These are phyloP conservation scores for Calendula officinalis DNA, from an alignment of 129 eudicot genomes.

Conservation along the genomic window DNA sequence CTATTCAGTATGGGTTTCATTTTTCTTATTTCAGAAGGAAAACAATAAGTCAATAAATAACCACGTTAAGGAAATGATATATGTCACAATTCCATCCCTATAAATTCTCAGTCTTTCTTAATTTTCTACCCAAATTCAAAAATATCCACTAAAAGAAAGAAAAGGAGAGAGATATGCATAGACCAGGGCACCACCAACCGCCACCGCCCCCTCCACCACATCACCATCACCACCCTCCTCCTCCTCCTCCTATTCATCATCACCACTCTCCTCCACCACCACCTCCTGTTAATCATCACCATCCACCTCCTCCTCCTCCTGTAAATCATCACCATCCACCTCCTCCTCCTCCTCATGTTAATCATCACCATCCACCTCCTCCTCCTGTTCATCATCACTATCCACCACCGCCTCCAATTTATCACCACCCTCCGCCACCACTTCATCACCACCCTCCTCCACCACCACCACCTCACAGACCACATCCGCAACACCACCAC, in stretches of 20 bases:
- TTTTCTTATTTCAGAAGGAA: not conserved
- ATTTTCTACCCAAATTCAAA: not conserved
- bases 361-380: not conserved
- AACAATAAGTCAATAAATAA: not conserved
- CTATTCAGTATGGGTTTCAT: not conserved
- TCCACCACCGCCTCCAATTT: not conserved
- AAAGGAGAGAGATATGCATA: not conserved
- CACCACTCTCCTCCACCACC: conserved; percentile 5
- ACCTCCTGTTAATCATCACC: not conserved
- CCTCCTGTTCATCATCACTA: conserved; percentile 1
- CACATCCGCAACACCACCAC: conserved; percentile 5
- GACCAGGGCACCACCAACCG: not conserved
- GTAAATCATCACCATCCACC: not conserved
- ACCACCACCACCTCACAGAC: conserved; percentile 16
- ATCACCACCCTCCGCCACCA: not conserved
- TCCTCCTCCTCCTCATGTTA: not conserved
- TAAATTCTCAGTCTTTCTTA: not conserved
- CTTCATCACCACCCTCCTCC: not conserved
- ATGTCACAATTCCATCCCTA: not conserved
- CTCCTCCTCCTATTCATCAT: not conserved
- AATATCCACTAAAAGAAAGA: not conserved
- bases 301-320: not conserved
- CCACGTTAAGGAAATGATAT: conserved; percentile 13
- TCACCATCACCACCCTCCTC: not conserved
- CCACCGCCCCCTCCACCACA: not conserved